These are phyloP conservation scores for Penicillium sp. DNA, from an alignment of 2,329 filamentous ascomycete species.

Conservation along the genomic window DNA sequence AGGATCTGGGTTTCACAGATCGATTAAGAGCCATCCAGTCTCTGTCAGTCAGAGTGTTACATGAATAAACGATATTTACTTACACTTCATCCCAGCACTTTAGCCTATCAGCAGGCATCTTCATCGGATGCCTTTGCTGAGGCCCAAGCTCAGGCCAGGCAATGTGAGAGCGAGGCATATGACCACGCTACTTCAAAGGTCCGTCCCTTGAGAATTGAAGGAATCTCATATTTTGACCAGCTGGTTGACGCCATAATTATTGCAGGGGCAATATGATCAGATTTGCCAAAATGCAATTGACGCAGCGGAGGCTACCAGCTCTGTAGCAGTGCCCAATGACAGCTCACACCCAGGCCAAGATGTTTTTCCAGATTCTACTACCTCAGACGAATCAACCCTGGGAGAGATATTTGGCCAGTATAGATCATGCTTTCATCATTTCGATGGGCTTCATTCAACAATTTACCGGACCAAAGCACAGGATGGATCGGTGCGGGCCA, in stretches of 20 bases:
- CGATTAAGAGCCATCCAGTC: conserved; percentile 64
- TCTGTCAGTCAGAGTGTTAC: conserved; percentile 50
- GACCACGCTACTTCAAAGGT: conserved; percentile 40
- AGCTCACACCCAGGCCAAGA: conserved; percentile 26
- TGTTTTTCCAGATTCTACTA: conserved; percentile 12
- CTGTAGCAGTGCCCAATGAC: conserved; percentile 10
- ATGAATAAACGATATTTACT: conserved; percentile 3
- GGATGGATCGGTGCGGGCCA: conserved; percentile 57
- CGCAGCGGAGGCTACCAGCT: conserved; percentile 27
- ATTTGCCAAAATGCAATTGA: conserved; percentile 43
- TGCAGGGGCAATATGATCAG: conserved; percentile 58
- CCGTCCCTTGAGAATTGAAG: conserved; percentile 5
- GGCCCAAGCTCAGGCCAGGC: conserved; percentile 60
- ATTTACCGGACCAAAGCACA: conserved; percentile 69
- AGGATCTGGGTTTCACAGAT: conserved; percentile 56
- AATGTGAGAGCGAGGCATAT: conserved; percentile 57
- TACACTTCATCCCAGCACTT: conserved; percentile 40
- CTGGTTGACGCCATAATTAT: conserved; percentile 8
- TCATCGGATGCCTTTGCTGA: conserved; percentile 48
- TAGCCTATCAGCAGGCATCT: conserved; percentile 49
- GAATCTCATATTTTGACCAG: neutral
- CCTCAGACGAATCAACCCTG: conserved; percentile 15
- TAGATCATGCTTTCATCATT: conserved; percentile 56
- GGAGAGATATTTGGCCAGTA: conserved; percentile 55
- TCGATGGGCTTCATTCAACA: conserved; percentile 74